phyloP scores from a whole-genome alignment of 2,329 filamentous ascomycete genomes.

The Arachnomyces sp. region DNA sequence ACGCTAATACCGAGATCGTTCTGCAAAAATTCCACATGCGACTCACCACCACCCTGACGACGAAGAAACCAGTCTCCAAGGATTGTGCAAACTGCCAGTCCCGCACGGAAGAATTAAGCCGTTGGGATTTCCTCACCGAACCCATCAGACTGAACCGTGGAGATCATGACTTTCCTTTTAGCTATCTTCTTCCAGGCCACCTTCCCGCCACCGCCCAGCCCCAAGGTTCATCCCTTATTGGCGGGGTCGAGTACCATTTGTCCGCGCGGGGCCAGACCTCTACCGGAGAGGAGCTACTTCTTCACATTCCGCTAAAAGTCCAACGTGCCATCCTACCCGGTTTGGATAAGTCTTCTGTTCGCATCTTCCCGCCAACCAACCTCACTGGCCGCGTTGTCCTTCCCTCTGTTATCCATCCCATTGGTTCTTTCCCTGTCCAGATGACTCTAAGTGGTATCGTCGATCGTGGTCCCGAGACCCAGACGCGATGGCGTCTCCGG shows the following conservation, averaged over 20 bases:
- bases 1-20: conserved; percentile 41
- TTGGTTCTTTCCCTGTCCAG: conserved; percentile 69
- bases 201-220: conserved; percentile 72
- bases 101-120: conserved; percentile 65
- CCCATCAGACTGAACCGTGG: conserved; percentile 41
- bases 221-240: conserved; percentile 48
- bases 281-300: conserved; percentile 55
- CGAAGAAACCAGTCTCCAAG: conserved; percentile 72
- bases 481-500: conserved; percentile 81
- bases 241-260: conserved; percentile 71
- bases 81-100: conserved; percentile 72
- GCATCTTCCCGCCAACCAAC: conserved; percentile 93
- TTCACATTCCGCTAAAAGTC: conserved; percentile 62
- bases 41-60: conserved; percentile 62
- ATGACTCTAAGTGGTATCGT: conserved; percentile 83
- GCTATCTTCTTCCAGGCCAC: conserved; percentile 73
- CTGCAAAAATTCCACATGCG: conserved; percentile 66
- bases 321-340: conserved; percentile 74
- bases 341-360: conserved; percentile 77
- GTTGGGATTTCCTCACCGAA: conserved; percentile 67
- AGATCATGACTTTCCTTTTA: conserved; percentile 78
- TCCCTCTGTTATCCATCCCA: conserved; percentile 75
- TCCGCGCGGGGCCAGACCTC: conserved; percentile 57
- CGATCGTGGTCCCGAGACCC: conserved; percentile 56
- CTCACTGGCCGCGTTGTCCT: conserved; percentile 79